phyloP scores from a whole-genome alignment of 2,329 filamentous ascomycete species.

The Orbilia blumenaviensis region DNA sequence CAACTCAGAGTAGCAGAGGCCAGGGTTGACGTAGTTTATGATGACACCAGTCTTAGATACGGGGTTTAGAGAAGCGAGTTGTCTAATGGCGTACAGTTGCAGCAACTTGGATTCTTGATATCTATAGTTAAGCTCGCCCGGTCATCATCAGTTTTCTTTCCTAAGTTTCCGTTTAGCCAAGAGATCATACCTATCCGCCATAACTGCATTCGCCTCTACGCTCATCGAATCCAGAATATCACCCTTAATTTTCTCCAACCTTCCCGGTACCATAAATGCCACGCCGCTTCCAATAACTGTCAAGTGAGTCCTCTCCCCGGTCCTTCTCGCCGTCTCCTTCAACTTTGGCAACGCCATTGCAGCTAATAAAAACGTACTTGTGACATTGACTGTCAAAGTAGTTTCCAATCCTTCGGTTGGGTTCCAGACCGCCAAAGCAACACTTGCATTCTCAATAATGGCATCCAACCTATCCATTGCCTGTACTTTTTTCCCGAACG shows the following conservation, averaged over 20 bases:
- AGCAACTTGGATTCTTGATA: conserved; percentile 55
- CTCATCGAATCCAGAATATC: conserved; percentile 49
- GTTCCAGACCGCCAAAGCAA: conserved; percentile 18
- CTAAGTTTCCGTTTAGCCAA: background rate
- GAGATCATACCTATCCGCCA: background rate
- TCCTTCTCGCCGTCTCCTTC: conserved; percentile 59
- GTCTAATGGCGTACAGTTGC: conserved; percentile 43
- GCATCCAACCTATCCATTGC: conserved; percentile 62
- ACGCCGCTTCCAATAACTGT: conserved; percentile 60
- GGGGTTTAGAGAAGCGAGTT: conserved; percentile 44
- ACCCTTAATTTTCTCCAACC: conserved; percentile 31
- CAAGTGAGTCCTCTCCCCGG: conserved; percentile 58
- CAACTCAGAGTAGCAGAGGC: conserved; percentile 55
- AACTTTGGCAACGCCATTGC: conserved; percentile 65
- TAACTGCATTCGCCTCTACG: conserved; percentile 9
- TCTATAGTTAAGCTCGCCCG: conserved; percentile 3
- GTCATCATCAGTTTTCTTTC: background rate
- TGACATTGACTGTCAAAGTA: conserved; percentile 68
- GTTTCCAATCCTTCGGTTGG: conserved; percentile 64
- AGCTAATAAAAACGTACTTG: conserved; percentile 68
- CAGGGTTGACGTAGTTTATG: conserved; percentile 54
- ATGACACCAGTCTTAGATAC: conserved; percentile 35
- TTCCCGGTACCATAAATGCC: conserved; percentile 60
- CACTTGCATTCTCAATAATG: conserved; percentile 40
- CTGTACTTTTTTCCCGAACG: conserved; percentile 61